Evolutionary conservation across 805 yeast species (phyloP).

Genomic region (Metschnikowia dekortorum): DNA sequence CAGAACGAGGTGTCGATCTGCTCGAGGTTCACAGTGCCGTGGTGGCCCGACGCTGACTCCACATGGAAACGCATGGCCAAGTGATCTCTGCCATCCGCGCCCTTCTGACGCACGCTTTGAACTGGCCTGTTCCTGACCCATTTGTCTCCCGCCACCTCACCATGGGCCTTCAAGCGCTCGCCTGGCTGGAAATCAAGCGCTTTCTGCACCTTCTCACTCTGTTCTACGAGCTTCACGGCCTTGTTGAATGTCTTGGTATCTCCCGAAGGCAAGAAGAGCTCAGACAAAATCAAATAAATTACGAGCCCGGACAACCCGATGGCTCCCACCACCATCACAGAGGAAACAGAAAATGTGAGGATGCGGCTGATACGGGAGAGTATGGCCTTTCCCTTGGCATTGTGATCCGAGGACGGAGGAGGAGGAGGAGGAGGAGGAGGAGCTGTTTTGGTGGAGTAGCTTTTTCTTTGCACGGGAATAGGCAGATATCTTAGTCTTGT

Average conservation of each 20-base stretch:
- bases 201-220: constrained; percentile 56
- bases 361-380: constrained; percentile 50
- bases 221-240: constrained; percentile 72
- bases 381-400: constrained; percentile 38
- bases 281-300: constrained; percentile 71
- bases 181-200: constrained; percentile 52
- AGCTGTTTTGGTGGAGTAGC: constrained; percentile 19
- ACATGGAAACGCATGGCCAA: constrained; percentile 83
- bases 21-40: constrained; percentile 75
- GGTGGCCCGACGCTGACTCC: constrained; percentile 56
- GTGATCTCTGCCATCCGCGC: constrained; percentile 75
- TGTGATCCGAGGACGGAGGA: constrained; percentile 30
- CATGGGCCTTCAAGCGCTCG: constrained; percentile 74
- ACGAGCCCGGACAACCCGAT: constrained; percentile 63
- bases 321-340: constrained; percentile 63
- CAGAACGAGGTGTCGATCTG: constrained; percentile 66
- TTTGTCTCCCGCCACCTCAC: constrained; percentile 64
- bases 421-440: constrained; percentile 42
- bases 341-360: constrained; percentile 57
- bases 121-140: constrained; percentile 91
- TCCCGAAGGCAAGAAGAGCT: constrained; percentile 82
- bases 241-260: constrained; percentile 88
- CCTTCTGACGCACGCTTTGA: constrained; percentile 60
- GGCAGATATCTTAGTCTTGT: neutral
- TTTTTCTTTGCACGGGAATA: neutral